Percentiles rank a stretch among this genome's conserved stretches.
phyloP scores from a whole-genome alignment of 306 rosid species.

The Prunus padus region DNA sequence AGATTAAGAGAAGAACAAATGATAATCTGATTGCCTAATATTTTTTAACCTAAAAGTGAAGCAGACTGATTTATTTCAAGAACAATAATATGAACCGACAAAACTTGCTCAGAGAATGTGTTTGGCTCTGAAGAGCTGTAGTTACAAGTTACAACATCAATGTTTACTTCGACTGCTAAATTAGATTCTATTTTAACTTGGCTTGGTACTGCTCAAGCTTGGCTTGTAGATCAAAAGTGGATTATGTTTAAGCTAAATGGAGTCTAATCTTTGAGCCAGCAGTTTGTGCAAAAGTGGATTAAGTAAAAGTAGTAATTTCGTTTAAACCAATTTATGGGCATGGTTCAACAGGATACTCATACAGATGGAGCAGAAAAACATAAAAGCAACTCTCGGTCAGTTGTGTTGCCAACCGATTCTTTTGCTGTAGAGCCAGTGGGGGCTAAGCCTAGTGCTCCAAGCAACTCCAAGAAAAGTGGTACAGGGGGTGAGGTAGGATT shows the following conservation, averaged over 20 bases:
- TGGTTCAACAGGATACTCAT: conserved; percentile 47
- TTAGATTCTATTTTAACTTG: background rate
- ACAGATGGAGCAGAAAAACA: conserved; percentile 39
- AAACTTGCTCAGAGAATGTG: background rate
- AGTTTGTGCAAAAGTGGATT: background rate
- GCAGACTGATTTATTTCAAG: background rate
- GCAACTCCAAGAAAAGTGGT: conserved; percentile 47
- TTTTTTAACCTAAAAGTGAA: too few relatives aligned
- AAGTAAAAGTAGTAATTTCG: background rate
- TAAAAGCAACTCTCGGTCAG: conserved; percentile 13
- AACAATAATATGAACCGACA: background rate
- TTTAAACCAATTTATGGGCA: conserved; percentile 18
- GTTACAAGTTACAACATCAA: too few relatives aligned
- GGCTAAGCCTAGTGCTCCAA: conserved; percentile 17
- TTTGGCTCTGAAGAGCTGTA: background rate
- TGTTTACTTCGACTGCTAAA: too few relatives aligned
- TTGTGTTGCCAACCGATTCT: conserved; percentile 15
- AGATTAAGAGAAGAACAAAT: too few relatives aligned
- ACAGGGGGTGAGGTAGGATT: conserved; percentile 68
- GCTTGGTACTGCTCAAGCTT: background rate
- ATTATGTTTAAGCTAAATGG: background rate
- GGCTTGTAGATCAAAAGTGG: background rate
- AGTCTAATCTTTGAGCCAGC: conserved; percentile 6
- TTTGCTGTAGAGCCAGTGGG: conserved; percentile 9
- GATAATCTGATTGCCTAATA: too few relatives aligned